Evolutionary conservation across 2,329 filamentous ascomycete genomes (phyloP), one percentile per base, ranked within the genome.

Genomic region (Cladosporium sp.): DNA sequence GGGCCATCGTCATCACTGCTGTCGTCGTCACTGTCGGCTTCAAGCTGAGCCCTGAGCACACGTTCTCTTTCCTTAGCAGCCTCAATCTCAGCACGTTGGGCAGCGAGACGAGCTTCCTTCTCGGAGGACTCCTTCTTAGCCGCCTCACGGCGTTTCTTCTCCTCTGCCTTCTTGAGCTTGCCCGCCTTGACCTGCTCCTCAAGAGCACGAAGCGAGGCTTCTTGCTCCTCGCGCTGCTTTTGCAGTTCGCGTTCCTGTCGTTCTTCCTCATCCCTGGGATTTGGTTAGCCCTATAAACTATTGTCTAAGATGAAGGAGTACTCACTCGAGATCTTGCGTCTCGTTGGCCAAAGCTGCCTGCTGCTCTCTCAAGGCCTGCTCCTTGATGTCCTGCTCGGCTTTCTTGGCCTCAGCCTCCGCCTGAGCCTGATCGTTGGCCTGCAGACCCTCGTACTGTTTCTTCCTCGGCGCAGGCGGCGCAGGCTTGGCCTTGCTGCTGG

Each of bases 91-190:
- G 89, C 91, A 61, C 89, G 84, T 63, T 93, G 88, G 34, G 87
- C 86, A 19, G 88, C 88, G 58, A 96, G 76, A 67, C 87, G 86
- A 49, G 84, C 77, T 68, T 97, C 92, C 67, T 95, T 91, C 63
- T 95, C 89, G 70, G 89, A 92, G 7, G 90, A 83, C 61, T 93
- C 89, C 46, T 86, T 87, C 64, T 87, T 78, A 9, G 90, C 90
- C 18, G 89, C 92, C 74, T 95, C 91, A 76, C 90, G 93, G 62
- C 82, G 86, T 58, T 85, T 88, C 77, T 95, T 96, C 73, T 96
- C 93, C 69, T 98, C 93, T 61, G 95, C 87, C 72, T 95, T 97
- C 77, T 89, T 92, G 49, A 97, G 74, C 74, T 97, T 98, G 63
- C 91, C 89, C 66, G 91, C 88, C 58, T 85, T 85, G 49, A 97